phyloP scores from a whole-genome alignment of 1,284 basidiomycete genomes.

The Cryptococcus deneoformans region DNA sequence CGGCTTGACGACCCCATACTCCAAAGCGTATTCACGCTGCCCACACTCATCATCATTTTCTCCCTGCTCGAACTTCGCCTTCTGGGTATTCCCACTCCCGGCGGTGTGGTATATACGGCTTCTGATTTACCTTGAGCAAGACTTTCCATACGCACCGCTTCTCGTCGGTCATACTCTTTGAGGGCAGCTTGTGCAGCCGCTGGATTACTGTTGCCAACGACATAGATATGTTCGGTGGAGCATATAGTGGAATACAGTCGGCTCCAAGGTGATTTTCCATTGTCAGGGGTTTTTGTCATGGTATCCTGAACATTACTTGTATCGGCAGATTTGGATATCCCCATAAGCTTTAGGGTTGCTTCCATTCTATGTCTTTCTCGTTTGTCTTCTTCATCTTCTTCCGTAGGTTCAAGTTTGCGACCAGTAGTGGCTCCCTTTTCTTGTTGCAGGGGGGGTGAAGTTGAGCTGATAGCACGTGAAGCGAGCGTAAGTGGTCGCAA shows the following conservation, averaged over 20 bases:
- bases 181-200: constrained; percentile 19
- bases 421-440: constrained; percentile 5
- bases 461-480: constrained; percentile 3
- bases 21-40: constrained; percentile 28
- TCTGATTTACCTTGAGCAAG: constrained; percentile 27
- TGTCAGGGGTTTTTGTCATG: not conserved
- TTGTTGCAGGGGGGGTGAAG: constrained; percentile 2
- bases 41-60: constrained; percentile 15
- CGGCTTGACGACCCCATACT: constrained; percentile 21
- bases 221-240: not conserved
- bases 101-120: constrained; percentile 29
- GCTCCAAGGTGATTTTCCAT: constrained; percentile 4
- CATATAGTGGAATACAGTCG: constrained; percentile 11
- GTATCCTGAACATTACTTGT: not conserved
- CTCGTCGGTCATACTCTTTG: constrained; percentile 31
- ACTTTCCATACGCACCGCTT: constrained; percentile 26
- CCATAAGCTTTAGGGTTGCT: constrained; percentile 89
- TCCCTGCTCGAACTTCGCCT: not conserved
- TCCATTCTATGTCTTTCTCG: constrained; percentile 76
- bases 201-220: not conserved
- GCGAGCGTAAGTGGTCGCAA: constrained; percentile 35
- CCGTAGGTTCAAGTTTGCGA: constrained; percentile 56
- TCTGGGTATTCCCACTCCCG: constrained; percentile 9
- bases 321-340: constrained; percentile 53
- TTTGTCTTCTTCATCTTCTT: constrained; percentile 84